phyloP scores from a whole-genome alignment of 2,329 filamentous ascomycete genomes.

The Hymenoscyphus occultus region DNA sequence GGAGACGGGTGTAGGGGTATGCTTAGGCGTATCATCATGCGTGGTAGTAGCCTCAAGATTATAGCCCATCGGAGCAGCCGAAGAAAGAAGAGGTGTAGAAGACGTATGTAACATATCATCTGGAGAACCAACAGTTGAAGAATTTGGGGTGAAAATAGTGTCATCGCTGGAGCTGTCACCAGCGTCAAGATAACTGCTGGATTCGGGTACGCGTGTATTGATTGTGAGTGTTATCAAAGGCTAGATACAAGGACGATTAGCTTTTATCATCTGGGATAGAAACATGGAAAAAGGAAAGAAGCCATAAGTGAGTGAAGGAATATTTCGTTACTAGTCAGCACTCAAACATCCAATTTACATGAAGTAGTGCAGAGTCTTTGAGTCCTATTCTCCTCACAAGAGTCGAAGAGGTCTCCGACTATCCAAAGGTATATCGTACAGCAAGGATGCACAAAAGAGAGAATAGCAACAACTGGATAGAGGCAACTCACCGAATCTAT shows the following conservation, averaged over 20 bases:
- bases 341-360: background rate
- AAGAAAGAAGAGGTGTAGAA: background rate
- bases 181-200: background rate
- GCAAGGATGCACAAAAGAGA: no score
- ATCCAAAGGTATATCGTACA: no score
- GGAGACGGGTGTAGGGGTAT: background rate
- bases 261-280: background rate
- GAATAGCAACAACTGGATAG: background rate
- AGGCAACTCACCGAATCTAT: background rate
- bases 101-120: background rate
- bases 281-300: background rate
- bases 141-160: background rate
- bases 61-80: background rate
- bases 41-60: no score
- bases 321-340: background rate
- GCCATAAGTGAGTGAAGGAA: background rate
- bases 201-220: background rate
- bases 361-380: background rate
- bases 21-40: background rate
- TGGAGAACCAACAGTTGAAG: background rate
- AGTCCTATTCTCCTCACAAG: no score
- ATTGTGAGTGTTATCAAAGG: background rate
- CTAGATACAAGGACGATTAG: background rate
- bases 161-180: conserved; percentile 1
- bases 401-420: no score